Evolutionary conservation across 1,139 yeast species (phyloP).

Genomic region (Sugiyamaella japonica): DNA sequence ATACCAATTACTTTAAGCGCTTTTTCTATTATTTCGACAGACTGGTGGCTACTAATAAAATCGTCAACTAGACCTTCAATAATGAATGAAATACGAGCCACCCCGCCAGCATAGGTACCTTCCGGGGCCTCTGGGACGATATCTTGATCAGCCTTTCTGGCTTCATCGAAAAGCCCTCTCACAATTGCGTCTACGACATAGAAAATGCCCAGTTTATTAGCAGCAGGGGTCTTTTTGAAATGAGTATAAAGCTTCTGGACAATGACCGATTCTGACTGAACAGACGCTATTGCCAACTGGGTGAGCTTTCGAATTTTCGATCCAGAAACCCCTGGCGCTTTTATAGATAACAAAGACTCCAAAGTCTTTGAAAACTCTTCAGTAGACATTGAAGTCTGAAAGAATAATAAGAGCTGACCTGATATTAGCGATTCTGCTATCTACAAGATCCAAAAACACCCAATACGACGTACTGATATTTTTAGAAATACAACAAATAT

Average conservation of each 20-base stretch:
- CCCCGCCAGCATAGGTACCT: conserved; percentile 77
- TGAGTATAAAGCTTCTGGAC: conserved; percentile 62
- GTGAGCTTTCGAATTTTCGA: conserved; percentile 87
- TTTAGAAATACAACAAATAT: conserved; percentile 5
- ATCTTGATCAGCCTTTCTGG: conserved; percentile 53
- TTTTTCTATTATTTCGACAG: conserved; percentile 51
- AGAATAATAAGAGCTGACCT: not conserved
- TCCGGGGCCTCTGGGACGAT: conserved; percentile 48
- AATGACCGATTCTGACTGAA: conserved; percentile 57
- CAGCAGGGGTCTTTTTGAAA: conserved; percentile 70
- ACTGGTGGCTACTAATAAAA: conserved; percentile 31
- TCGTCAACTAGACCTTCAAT: conserved; percentile 40
- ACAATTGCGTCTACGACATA: conserved; percentile 92
- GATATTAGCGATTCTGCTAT: not conserved
- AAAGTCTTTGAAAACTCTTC: conserved; percentile 70
- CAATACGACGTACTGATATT: conserved; percentile 5
- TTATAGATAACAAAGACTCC: conserved; percentile 70
- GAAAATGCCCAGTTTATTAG: conserved; percentile 86
- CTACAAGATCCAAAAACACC: conserved; percentile 2
- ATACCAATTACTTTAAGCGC: conserved; percentile 82
- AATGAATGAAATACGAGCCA: conserved; percentile 44
- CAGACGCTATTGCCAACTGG: conserved; percentile 72
- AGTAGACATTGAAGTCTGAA: conserved; percentile 21
- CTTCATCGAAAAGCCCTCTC: conserved; percentile 79
- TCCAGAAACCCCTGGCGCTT: conserved; percentile 95